Conservation (phyloP, 495 filamentous ascomycete genomes). For the Platismatia glauca region DNA sequence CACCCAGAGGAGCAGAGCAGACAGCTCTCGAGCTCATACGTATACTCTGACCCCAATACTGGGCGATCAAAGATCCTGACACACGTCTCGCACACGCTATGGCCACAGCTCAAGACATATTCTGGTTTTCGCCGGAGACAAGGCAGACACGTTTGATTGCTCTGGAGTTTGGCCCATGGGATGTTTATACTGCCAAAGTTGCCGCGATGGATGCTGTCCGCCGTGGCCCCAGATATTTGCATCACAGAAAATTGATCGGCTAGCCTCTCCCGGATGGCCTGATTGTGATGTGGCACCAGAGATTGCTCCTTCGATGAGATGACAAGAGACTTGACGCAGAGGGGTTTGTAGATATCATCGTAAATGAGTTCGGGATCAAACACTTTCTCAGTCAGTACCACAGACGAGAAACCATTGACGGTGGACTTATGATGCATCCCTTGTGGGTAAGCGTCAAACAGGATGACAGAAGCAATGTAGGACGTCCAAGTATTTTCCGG, state of each 20-base stretch:
- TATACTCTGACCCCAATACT: too few relatives aligned
- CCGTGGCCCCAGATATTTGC: neutral
- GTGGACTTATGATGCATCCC: neutral
- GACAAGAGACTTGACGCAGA: constrained; percentile 1
- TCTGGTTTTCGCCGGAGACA: too few relatives aligned
- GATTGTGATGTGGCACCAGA: neutral
- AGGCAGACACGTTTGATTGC: too few relatives aligned
- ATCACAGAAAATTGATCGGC: neutral
- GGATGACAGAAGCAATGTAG: neutral
- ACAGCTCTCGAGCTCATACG: too few relatives aligned
- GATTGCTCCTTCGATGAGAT: neutral
- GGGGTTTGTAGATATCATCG: neutral
- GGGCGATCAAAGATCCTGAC: too few relatives aligned
- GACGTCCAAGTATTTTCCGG: neutral
- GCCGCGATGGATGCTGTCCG: neutral
- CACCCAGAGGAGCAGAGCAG: neutral
- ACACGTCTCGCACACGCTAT: too few relatives aligned
- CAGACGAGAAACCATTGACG: too few relatives aligned
- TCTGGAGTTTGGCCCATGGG: too few relatives aligned
- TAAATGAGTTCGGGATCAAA: constrained; percentile 10
- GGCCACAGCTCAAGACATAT: too few relatives aligned
- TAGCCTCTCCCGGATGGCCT: neutral
- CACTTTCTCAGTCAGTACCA: constrained; percentile 2
- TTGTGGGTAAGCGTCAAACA: neutral
- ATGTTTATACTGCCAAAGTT: neutral